Percentiles rank a stretch among this genome's conserved stretches.
Conservation (phyloP, 805 yeast genomes). For the Brettanomyces anomalus region DNA sequence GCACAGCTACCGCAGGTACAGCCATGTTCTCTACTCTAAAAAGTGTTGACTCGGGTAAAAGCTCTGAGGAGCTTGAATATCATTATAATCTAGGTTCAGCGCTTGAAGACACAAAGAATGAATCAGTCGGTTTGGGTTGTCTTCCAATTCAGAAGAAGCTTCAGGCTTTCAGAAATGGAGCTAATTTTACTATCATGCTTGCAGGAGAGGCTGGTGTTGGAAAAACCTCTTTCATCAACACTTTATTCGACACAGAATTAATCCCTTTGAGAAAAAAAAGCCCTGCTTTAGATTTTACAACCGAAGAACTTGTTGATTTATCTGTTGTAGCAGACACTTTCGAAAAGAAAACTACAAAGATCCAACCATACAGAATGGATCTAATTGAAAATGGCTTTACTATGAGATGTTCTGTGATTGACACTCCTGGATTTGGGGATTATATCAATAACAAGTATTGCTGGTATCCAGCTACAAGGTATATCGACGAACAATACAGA, state of each 20-base stretch:
- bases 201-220: slow-evolving; percentile 87
- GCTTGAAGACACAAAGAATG: slow-evolving; percentile 13
- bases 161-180: slow-evolving; percentile 44
- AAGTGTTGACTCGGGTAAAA: slow-evolving; percentile 7
- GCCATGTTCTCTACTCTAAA: neutral
- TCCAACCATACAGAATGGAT: slow-evolving; percentile 33
- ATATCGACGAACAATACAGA: slow-evolving; percentile 73
- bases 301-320: slow-evolving; percentile 7
- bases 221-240: slow-evolving; percentile 72
- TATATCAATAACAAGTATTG: slow-evolving; percentile 53
- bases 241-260: slow-evolving; percentile 52
- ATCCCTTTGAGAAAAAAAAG: slow-evolving; percentile 20
- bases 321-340: slow-evolving; percentile 13
- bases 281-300: slow-evolving; percentile 9
- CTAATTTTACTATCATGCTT: slow-evolving; percentile 71
- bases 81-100: slow-evolving; percentile 24
- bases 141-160: slow-evolving; percentile 23
- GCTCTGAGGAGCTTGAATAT: slow-evolving; percentile 7
- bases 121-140: slow-evolving; percentile 22
- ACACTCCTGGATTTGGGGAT: slow-evolving; percentile 75
- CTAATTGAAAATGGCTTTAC: slow-evolving; percentile 53
- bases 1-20: slow-evolving; percentile 1
- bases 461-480: slow-evolving; percentile 63
- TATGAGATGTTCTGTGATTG: slow-evolving; percentile 52
- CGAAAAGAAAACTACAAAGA: slow-evolving; percentile 22